phyloP scores from a whole-genome alignment of 208 protist genomes.

The Porcisia hertigi region DNA sequence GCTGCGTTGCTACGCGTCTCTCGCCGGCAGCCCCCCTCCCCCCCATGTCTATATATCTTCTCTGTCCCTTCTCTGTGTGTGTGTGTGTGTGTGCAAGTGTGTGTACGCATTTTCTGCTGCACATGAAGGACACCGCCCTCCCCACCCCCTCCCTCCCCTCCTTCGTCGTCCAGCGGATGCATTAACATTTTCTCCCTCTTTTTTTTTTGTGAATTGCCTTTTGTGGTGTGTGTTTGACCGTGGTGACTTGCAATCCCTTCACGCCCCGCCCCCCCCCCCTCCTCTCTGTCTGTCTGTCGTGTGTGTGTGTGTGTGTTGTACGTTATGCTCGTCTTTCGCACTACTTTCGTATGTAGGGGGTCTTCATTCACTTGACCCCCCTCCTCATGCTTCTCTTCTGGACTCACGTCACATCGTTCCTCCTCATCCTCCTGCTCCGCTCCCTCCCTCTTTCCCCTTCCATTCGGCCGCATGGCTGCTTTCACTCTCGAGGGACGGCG shows the following conservation, averaged over 20 bases:
- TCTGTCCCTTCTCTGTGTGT: background rate
- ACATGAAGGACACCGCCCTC: too few relatives aligned
- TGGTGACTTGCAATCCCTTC: too few relatives aligned
- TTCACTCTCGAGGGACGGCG: background rate
- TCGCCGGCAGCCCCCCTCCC: background rate
- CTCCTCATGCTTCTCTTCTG: background rate
- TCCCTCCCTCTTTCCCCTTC: background rate
- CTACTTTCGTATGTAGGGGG: background rate
- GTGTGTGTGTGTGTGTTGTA: slow-evolving; percentile 4
- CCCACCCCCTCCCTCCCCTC: too few relatives aligned
- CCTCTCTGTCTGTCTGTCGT: too few relatives aligned
- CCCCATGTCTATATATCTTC: background rate
- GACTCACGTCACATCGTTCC: background rate
- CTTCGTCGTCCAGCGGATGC: too few relatives aligned
- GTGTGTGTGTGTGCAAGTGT: background rate
- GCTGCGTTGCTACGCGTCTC: too few relatives aligned
- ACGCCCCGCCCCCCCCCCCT: too few relatives aligned
- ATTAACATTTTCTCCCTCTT: too few relatives aligned
- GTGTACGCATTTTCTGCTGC: too few relatives aligned
- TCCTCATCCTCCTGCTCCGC: background rate
- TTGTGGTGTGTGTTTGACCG: too few relatives aligned
- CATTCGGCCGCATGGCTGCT: background rate
- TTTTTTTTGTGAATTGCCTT: too few relatives aligned
- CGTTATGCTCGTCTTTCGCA: background rate
- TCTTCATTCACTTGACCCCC: background rate